Evolutionary conservation across 148 eudicot species (phyloP).

Genomic region (Fagopyrum tataricum): DNA sequence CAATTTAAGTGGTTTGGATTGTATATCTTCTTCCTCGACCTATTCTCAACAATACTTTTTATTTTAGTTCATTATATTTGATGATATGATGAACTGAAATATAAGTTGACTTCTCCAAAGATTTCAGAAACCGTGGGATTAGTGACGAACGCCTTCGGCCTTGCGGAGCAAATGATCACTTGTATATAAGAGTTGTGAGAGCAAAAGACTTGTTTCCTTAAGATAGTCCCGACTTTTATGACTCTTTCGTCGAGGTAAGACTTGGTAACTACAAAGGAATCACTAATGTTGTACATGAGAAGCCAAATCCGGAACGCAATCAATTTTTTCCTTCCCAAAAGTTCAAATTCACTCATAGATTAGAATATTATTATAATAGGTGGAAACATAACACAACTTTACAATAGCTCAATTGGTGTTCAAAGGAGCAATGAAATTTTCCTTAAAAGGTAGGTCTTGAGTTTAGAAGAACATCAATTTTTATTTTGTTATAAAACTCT

Average conservation of each 20-base stretch:
- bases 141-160: slow-evolving; percentile 33
- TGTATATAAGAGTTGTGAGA: slow-evolving; percentile 51
- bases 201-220: slow-evolving; percentile 34
- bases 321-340: slow-evolving; percentile 30
- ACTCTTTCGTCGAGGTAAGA: slow-evolving; percentile 48
- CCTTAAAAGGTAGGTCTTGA: too few relatives aligned
- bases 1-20: not conserved
- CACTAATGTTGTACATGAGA: slow-evolving; percentile 16
- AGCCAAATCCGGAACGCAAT: slow-evolving; percentile 29
- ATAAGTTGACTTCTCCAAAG: slow-evolving; percentile 44
- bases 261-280: slow-evolving; percentile 42
- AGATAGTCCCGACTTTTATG: slow-evolving; percentile 12
- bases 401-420: too few relatives aligned
- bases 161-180: slow-evolving; percentile 65
- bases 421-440: too few relatives aligned
- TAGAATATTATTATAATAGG: too few relatives aligned
- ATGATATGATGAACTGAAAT: slow-evolving; percentile 31
- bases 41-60: too few relatives aligned
- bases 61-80: not conserved
- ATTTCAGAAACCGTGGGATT: slow-evolving; percentile 30
- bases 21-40: not conserved
- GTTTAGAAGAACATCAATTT: too few relatives aligned
- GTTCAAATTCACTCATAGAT: slow-evolving; percentile 23
- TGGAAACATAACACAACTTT: too few relatives aligned
- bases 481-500: too few relatives aligned